Conservation (phyloP, 495 filamentous ascomycete species). For the Hyaloscypha bicolor region DNA sequence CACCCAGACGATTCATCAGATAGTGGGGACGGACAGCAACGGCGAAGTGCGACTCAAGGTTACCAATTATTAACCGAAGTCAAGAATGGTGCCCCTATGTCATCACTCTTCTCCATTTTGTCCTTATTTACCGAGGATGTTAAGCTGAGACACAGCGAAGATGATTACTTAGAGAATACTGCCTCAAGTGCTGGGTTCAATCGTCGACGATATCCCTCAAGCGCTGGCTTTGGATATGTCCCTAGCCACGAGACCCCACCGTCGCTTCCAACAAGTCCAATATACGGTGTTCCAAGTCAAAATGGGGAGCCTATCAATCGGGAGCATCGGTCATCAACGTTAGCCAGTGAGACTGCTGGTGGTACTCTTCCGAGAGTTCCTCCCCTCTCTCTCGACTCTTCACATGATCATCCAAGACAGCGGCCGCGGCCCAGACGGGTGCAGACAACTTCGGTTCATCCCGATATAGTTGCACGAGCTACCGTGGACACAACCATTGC, state of each 20-base stretch:
- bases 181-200: slow-evolving; percentile 15
- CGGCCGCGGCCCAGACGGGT: slow-evolving; percentile 46
- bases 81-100: slow-evolving; percentile 98
- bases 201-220: slow-evolving; percentile 22
- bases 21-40: slow-evolving; percentile 33
- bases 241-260: slow-evolving; percentile 32
- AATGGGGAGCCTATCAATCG: slow-evolving; percentile 9
- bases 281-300: slow-evolving; percentile 26
- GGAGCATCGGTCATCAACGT: slow-evolving; percentile 28
- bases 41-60: slow-evolving; percentile 59
- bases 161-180: slow-evolving; percentile 48
- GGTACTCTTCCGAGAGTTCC: slow-evolving; percentile 60
- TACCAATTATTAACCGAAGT: slow-evolving; percentile 97
- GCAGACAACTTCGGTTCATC: slow-evolving; percentile 79
- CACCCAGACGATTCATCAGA: slow-evolving; percentile 30
- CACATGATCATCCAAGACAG: slow-evolving; percentile 29
- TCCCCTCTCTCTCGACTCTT: slow-evolving; percentile 69
- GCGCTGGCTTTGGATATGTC: slow-evolving; percentile 24
- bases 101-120: slow-evolving; percentile 94
- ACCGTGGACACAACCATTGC: slow-evolving; percentile 97
- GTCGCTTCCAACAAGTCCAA: slow-evolving; percentile 34
- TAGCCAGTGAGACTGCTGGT: slow-evolving; percentile 29
- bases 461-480: slow-evolving; percentile 95
- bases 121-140: slow-evolving; percentile 96
- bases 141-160: slow-evolving; percentile 67